Evolutionary conservation across 208 protist genomes (phyloP).

Genomic region (Strigomonas galati): DNA sequence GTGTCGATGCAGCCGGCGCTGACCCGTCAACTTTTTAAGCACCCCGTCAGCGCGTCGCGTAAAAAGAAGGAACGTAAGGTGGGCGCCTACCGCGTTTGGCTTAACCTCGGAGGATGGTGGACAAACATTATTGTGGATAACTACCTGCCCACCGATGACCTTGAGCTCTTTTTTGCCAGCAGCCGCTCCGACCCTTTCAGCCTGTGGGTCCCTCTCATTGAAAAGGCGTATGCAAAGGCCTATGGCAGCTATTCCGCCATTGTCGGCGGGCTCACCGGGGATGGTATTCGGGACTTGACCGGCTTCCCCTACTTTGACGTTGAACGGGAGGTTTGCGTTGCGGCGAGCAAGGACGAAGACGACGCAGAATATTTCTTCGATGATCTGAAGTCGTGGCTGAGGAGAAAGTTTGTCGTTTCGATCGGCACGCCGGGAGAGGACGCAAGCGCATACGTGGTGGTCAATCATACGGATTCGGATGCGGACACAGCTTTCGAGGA

Average conservation of each 20-base stretch:
- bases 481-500: too few relatives aligned
- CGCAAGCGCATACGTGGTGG: conserved; percentile 18
- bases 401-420: conserved; percentile 23
- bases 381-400: conserved; percentile 15
- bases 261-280: conserved; percentile 62
- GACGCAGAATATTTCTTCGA: conserved; percentile 17
- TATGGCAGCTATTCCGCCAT: conserved; percentile 80
- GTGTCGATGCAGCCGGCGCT: conserved; percentile 28
- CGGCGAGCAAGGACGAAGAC: conserved; percentile 11
- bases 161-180: conserved; percentile 32
- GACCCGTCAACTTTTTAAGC: conserved; percentile 64
- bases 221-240: conserved; percentile 91
- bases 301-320: conserved; percentile 51
- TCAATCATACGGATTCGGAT: too few relatives aligned
- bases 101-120: conserved; percentile 92
- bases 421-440: conserved; percentile 29
- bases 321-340: conserved; percentile 20
- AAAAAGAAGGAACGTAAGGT: conserved; percentile 52
- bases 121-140: conserved; percentile 82
- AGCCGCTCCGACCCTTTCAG: conserved; percentile 59
- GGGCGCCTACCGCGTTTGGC: conserved; percentile 64
- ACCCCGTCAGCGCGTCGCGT: conserved; percentile 54
- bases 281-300: conserved; percentile 75
- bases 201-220: conserved; percentile 73
- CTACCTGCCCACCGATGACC: conserved; percentile 54